A percentile compares a stretch with the other conserved stretches of the same genome.
Conservation (phyloP, 208 protist genomes). For the Balamuthia mandrillaris region DNA sequence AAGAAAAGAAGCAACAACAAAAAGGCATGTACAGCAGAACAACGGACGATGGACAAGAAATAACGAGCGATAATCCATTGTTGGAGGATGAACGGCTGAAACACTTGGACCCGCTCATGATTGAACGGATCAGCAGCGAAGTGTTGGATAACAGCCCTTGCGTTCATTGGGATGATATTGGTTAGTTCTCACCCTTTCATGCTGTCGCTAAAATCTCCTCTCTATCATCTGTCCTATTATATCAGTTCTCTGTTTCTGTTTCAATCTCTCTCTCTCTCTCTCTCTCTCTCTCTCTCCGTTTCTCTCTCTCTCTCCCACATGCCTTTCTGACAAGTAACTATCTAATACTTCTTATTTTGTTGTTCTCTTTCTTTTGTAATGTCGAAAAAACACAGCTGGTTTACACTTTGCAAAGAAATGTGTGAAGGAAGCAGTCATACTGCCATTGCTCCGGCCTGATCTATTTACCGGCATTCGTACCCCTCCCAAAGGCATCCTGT, state of each 20-base stretch:
- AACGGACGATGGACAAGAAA: background rate
- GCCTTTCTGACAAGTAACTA: no score
- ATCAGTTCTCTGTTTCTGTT: background rate
- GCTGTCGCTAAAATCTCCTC: background rate
- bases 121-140: slow-evolving; percentile 55
- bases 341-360: no score
- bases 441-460: slow-evolving; percentile 70
- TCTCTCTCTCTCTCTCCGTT: no score
- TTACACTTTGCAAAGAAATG: slow-evolving; percentile 69
- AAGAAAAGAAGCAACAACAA: background rate
- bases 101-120: slow-evolving; percentile 48
- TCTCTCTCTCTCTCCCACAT: no score
- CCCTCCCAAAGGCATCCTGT: slow-evolving; percentile 72
- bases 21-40: background rate
- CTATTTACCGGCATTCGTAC: slow-evolving; percentile 66
- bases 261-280: background rate
- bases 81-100: slow-evolving; percentile 41
- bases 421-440: slow-evolving; percentile 68
- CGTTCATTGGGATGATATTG: slow-evolving; percentile 55
- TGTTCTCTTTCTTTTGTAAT: no score
- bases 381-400: slow-evolving; percentile 61
- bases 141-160: slow-evolving; percentile 41
- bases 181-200: background rate
- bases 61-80: background rate
- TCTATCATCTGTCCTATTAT: background rate